Evolutionary conservation across 352 stramenopile species (phyloP).

Genomic region (Globisporangium echinulatum): DNA sequence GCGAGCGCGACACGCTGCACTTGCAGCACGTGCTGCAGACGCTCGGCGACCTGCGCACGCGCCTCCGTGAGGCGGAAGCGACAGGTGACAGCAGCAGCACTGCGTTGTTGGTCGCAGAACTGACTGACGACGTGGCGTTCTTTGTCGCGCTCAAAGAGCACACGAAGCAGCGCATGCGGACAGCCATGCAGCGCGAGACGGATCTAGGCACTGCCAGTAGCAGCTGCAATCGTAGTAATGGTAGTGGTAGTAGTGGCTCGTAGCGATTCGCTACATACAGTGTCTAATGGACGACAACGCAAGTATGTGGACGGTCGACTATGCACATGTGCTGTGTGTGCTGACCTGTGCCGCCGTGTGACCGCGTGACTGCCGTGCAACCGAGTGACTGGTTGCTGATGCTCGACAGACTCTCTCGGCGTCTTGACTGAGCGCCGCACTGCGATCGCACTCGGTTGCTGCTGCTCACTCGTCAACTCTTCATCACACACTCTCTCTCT

Average conservation of each 20-base stretch:
- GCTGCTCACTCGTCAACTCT: too few species aligned
- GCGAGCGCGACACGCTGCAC: slow-evolving; percentile 59
- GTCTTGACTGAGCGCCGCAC: too few species aligned
- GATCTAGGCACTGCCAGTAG: not conserved
- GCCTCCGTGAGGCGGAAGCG: too few species aligned
- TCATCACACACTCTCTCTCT: too few species aligned
- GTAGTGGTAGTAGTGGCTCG: not conserved
- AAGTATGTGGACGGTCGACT: not conserved
- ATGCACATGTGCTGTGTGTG: not conserved
- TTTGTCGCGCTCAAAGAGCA: slow-evolving; percentile 61
- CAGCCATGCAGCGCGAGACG: slow-evolving; percentile 30
- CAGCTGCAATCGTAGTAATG: not conserved
- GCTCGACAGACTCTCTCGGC: too few species aligned
- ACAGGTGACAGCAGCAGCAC: slow-evolving; percentile 10
- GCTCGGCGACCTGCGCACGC: slow-evolving; percentile 32
- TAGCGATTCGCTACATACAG: too few species aligned
- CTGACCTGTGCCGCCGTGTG: too few species aligned
- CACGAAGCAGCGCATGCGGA: slow-evolving; percentile 63
- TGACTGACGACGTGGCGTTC: slow-evolving; percentile 70
- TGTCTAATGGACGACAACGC: not conserved
- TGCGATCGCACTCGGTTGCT: too few species aligned
- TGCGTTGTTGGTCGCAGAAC: slow-evolving; percentile 50
- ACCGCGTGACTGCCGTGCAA: too few species aligned
- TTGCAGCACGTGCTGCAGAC: slow-evolving; percentile 53
- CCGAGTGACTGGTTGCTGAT: too few species aligned